These are phyloP conservation scores for Carex kokanica DNA, from an alignment of 176 grass and related monocot species.

Conservation along the genomic window DNA sequence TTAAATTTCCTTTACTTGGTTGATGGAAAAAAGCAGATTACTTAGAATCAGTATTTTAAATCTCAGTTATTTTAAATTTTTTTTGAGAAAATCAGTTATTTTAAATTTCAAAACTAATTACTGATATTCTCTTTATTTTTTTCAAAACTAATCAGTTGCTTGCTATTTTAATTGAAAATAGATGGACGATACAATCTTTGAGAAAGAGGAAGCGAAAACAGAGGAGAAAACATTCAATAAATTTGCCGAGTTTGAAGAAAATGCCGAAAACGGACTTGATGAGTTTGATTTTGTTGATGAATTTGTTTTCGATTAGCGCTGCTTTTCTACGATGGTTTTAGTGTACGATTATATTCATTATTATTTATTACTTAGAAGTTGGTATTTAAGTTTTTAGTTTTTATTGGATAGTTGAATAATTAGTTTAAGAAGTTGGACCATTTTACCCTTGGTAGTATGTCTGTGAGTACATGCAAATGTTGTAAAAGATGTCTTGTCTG, in stretches of 20 bases:
- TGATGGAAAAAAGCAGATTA: neutral
- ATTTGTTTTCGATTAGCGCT: constrained; percentile 33
- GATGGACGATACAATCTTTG: constrained; percentile 26
- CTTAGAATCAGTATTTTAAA: neutral
- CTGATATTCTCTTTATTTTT: neutral
- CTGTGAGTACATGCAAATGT: no score
- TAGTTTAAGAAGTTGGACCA: neutral
- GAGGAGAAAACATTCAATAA: constrained; percentile 29
- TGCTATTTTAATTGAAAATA: constrained; percentile 32
- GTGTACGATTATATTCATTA: neutral
- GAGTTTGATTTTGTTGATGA: constrained; percentile 20
- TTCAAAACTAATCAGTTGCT: neutral
- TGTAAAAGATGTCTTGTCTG: no score
- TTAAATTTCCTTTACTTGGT: constrained; percentile 2
- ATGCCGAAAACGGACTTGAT: constrained; percentile 26
- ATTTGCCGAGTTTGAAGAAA: constrained; percentile 12
- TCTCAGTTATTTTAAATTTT: no score
- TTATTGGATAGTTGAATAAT: neutral
- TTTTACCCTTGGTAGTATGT: no score
- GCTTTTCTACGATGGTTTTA: neutral
- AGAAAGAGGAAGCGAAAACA: constrained; percentile 28
- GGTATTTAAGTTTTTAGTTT: neutral
- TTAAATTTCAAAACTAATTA: no score
- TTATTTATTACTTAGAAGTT: neutral
- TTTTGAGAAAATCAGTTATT: no score